Conservation (phyloP, 345 rosid species). For the Dipteronia dyeriana region DNA sequence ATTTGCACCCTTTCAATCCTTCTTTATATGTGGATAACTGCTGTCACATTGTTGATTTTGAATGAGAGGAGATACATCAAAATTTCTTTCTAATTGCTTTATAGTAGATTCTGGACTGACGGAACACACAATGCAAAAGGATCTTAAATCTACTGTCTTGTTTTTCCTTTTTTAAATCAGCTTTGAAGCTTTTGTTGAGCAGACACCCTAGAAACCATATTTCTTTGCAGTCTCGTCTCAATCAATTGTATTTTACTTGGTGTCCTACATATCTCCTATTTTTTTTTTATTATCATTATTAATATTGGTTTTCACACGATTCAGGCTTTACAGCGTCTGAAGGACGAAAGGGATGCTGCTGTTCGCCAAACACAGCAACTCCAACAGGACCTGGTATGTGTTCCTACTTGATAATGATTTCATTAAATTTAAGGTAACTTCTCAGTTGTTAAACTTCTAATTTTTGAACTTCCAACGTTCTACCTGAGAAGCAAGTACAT, state of each 20-base stretch:
- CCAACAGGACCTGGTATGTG: slow-evolving; percentile 81
- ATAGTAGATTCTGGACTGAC: neutral
- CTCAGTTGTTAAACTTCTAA: neutral
- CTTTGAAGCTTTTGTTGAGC: neutral
- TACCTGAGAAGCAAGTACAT: neutral
- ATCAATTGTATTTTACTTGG: neutral
- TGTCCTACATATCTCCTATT: neutral
- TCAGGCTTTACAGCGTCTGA: slow-evolving; percentile 67
- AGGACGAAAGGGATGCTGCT: slow-evolving; percentile 83
- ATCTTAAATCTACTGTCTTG: neutral
- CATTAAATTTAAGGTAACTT: neutral
- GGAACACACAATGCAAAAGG: neutral
- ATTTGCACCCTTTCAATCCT: neutral
- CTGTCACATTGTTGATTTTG: neutral
- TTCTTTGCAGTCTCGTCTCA: neutral
- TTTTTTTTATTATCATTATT: neutral
- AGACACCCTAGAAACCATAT: neutral
- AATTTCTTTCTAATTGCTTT: neutral
- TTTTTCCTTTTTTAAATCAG: neutral
- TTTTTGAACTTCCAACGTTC: neutral
- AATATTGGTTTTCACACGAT: slow-evolving; percentile 22
- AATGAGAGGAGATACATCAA: neutral
- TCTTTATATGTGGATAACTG: neutral
- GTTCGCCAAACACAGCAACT: slow-evolving; percentile 68
- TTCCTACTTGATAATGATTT: neutral